These are phyloP conservation scores for Protomyces arabidopsidicola DNA, from an alignment of 1,139 yeast genomes.

Conservation along the genomic window DNA sequence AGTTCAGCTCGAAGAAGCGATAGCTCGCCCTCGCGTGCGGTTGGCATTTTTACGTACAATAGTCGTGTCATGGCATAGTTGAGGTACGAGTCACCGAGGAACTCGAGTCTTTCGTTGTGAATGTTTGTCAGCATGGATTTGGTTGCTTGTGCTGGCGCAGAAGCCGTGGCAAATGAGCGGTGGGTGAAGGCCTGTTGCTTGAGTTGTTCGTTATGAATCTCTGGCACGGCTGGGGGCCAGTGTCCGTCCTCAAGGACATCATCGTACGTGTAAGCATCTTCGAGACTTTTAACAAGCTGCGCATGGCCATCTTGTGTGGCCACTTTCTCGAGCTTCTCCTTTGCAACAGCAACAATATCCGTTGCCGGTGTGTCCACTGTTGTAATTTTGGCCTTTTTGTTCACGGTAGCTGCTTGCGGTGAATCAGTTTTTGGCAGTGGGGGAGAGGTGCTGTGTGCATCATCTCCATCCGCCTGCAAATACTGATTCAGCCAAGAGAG, in stretches of 20 bases:
- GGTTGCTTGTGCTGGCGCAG: conserved; percentile 18
- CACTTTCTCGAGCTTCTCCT: neutral
- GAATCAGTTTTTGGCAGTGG: conserved; percentile 14
- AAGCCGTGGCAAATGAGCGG: conserved; percentile 53
- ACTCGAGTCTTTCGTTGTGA: conserved; percentile 89
- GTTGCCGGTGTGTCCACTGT: neutral
- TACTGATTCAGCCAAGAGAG: conserved; percentile 28
- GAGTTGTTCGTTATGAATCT: conserved; percentile 56
- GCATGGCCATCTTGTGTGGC: neutral
- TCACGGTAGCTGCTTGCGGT: neutral
- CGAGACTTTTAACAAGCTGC: neutral
- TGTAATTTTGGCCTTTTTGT: neutral
- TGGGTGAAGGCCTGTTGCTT: conserved; percentile 75
- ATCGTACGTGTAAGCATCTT: neutral
- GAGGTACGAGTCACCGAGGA: conserved; percentile 84
- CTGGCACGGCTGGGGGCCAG: conserved; percentile 65
- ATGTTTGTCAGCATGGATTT: conserved; percentile 16
- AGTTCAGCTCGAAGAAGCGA: conserved; percentile 65
- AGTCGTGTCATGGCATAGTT: conserved; percentile 68
- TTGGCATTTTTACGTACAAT: conserved; percentile 61
- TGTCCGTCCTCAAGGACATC: neutral
- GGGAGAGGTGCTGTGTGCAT: neutral
- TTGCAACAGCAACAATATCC: neutral
- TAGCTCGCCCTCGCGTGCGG: conserved; percentile 74
- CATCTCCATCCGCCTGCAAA: conserved; percentile 14